Conservation (phyloP, 768 basidiomycete species). For the Trametes sanguinea region DNA sequence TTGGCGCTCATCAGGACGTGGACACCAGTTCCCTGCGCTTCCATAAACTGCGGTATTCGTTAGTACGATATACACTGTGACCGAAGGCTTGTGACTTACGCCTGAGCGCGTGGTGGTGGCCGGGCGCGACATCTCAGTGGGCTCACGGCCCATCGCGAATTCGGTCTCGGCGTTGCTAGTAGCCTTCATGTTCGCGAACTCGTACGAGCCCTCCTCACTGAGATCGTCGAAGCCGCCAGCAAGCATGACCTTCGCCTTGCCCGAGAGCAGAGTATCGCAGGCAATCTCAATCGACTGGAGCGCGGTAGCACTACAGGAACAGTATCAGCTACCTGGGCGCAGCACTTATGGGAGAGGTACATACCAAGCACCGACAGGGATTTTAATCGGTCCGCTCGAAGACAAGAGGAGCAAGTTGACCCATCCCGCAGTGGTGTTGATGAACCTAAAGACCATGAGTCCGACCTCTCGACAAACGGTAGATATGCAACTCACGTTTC, state of each 20-base stretch:
- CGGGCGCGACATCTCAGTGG: slow-evolving; percentile 98
- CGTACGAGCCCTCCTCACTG: slow-evolving; percentile 96
- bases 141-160: slow-evolving; percentile 98
- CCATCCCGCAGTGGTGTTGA: slow-evolving; percentile 99
- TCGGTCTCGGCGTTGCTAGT: slow-evolving; percentile 97
- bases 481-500: slow-evolving; percentile 72
- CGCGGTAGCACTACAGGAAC: slow-evolving; percentile 78
- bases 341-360: slow-evolving; percentile 26
- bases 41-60: slow-evolving; percentile 72
- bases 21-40: slow-evolving; percentile 93
- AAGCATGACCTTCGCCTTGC: slow-evolving; percentile 99
- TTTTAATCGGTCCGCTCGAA: slow-evolving; percentile 97
- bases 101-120: slow-evolving; percentile 95
- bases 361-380: slow-evolving; percentile 97
- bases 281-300: slow-evolving; percentile 98
- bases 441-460: slow-evolving; percentile 62
- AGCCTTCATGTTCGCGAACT: slow-evolving; percentile 99
- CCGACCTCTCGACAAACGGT: background rate
- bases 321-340: slow-evolving; percentile 8
- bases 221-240: slow-evolving; percentile 99
- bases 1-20: slow-evolving; percentile 97
- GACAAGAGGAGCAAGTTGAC: slow-evolving; percentile 93
- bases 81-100: slow-evolving; percentile 44
- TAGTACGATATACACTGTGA: no score
- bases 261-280: slow-evolving; percentile 90